Evolutionary conservation across 139 green algal species (phyloP).

Genomic region (Picochlorum sp.): DNA sequence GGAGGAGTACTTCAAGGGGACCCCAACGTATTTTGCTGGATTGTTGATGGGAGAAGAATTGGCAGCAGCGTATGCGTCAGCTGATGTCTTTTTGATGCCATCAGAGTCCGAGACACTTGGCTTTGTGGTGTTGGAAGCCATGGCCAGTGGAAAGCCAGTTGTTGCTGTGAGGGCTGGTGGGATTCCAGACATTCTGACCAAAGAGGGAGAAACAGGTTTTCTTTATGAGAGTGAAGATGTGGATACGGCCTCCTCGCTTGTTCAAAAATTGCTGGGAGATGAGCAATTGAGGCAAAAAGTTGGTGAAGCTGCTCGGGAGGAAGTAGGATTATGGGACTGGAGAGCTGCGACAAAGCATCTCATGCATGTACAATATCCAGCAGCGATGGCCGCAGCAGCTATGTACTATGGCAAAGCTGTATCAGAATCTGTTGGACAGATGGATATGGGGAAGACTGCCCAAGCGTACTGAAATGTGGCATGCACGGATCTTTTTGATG

Average conservation of each 20-base stretch:
- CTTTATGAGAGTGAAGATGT: conserved; percentile 33
- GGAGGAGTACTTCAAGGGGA: conserved; percentile 31
- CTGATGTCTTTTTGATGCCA: conserved; percentile 96
- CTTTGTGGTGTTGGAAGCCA: conserved; percentile 97
- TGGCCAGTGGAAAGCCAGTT: conserved; percentile 82
- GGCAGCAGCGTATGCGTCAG: conserved; percentile 78
- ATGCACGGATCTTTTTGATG: neutral
- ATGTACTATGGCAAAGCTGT: conserved; percentile 18
- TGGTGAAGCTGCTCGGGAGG: conserved; percentile 26
- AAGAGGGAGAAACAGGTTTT: conserved; percentile 45
- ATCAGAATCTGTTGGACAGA: neutral
- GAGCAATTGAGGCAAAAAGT: conserved; percentile 17
- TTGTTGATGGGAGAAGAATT: conserved; percentile 84
- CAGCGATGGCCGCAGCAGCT: conserved; percentile 40
- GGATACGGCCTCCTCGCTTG: neutral
- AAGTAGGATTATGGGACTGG: conserved; percentile 53
- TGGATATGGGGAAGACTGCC: too few relatives aligned
- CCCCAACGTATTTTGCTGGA: conserved; percentile 35
- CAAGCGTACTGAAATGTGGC: neutral
- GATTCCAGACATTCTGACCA: conserved; percentile 81
- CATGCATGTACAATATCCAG: conserved; percentile 39
- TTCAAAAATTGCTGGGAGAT: conserved; percentile 10
- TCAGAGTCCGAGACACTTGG: conserved; percentile 85
- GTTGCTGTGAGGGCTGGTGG: conserved; percentile 85
- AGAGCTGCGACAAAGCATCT: conserved; percentile 42